These are phyloP conservation scores for Neurospora sp. DNA, from an alignment of 495 filamentous ascomycete genomes.

Conservation along the genomic window DNA sequence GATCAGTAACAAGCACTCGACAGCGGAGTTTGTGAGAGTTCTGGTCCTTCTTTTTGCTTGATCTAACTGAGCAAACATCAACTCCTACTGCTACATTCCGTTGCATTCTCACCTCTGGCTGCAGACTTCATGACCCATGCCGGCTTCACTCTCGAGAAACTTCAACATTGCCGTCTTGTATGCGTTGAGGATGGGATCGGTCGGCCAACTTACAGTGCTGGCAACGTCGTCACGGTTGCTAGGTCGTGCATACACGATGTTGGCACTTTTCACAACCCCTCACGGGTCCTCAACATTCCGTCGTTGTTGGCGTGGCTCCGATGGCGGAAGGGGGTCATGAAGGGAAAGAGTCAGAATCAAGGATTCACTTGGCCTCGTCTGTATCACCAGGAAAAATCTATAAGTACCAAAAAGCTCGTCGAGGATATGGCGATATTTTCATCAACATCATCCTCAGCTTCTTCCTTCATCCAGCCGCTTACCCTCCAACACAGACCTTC, in stretches of 20 bases:
- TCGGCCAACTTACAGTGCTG: background rate
- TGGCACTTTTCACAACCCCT: background rate
- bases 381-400: background rate
- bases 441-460: background rate
- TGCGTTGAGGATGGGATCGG: background rate
- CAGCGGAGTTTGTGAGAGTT: background rate
- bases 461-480: background rate
- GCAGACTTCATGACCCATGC: background rate
- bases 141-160: background rate
- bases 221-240: background rate
- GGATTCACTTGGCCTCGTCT: background rate
- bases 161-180: background rate
- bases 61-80: background rate
- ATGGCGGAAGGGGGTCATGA: background rate
- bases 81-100: background rate
- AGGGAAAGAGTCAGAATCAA: background rate
- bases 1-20: background rate
- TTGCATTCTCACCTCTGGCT: background rate
- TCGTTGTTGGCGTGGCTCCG: background rate
- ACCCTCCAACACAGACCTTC: background rate
- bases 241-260: background rate
- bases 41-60: background rate
- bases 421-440: background rate
- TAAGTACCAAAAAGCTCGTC: background rate
- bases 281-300: background rate